A percentile compares a stretch with the other conserved stretches of the same genome.
Evolutionary conservation across 805 yeast genomes (phyloP).

Genomic region (Ogataea methanolica): DNA sequence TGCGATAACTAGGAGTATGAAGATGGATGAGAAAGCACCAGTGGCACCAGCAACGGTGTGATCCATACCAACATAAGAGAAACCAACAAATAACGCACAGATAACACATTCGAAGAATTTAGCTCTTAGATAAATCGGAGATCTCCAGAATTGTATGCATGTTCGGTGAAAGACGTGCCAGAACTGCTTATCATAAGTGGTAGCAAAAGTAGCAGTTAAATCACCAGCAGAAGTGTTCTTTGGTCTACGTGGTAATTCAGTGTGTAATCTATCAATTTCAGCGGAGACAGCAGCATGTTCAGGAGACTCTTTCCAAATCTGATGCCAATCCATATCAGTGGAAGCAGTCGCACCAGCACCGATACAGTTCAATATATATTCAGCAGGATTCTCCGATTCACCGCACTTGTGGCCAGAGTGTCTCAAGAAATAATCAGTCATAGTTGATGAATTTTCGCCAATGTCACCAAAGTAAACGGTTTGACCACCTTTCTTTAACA

Average conservation of each 20-base stretch:
- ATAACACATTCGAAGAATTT: constrained; percentile 40
- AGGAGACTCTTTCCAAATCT: constrained; percentile 48
- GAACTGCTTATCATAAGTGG: constrained; percentile 38
- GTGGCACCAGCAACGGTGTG: constrained; percentile 49
- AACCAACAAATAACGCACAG: constrained; percentile 47
- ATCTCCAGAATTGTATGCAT: constrained; percentile 42
- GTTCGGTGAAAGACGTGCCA: constrained; percentile 36
- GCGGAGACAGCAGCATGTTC: constrained; percentile 29
- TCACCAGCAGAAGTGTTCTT: constrained; percentile 22
- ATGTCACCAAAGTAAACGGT: constrained; percentile 52
- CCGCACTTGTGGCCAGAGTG: constrained; percentile 65
- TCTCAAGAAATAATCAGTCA: constrained; percentile 42
- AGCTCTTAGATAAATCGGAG: constrained; percentile 47
- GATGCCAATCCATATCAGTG: constrained; percentile 56
- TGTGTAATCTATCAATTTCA: constrained; percentile 29
- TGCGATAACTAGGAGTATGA: constrained; percentile 55
- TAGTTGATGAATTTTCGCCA: constrained; percentile 40
- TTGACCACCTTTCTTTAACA: constrained; percentile 47
- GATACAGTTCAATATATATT: constrained; percentile 66
- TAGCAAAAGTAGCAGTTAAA: constrained; percentile 35
- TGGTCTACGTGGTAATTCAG: constrained; percentile 26
- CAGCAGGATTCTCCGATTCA: constrained; percentile 65
- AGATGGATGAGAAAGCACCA: constrained; percentile 48
- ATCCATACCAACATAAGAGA: constrained; percentile 56
- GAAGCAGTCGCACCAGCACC: constrained; percentile 80